Percentiles rank a stretch among this genome's conserved stretches.
phyloP scores from a whole-genome alignment of 495 filamentous ascomycete genomes.

The Aspergillus nanangensis region DNA sequence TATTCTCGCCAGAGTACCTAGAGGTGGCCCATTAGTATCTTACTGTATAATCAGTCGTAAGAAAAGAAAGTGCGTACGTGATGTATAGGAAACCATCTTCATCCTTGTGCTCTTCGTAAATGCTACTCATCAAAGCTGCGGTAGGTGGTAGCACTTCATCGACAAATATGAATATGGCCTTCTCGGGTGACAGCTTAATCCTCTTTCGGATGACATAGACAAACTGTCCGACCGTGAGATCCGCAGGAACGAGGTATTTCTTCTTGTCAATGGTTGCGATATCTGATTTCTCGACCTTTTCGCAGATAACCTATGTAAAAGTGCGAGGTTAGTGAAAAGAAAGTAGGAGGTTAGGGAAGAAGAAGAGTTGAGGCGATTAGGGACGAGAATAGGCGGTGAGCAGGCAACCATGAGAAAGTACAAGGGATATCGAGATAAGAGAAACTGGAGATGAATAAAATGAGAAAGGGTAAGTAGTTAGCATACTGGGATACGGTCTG shows the following conservation, averaged over 20 bases:
- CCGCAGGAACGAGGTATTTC: slow-evolving; percentile 97
- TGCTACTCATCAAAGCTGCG: slow-evolving; percentile 96
- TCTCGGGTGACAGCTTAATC: slow-evolving; percentile 99
- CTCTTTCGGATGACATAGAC: slow-evolving; percentile 99
- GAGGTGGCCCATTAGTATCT: slow-evolving; percentile 27
- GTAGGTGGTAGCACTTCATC: slow-evolving; percentile 97
- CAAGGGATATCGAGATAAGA: not conserved
- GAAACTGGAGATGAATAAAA: not conserved
- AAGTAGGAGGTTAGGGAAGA: no score
- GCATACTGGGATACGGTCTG: slow-evolving; percentile 91
- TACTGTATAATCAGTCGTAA: no score
- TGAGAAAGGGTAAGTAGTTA: not conserved
- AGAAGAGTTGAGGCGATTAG: no score
- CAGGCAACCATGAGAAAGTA: not conserved
- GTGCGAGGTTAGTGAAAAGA: slow-evolving; percentile 18
- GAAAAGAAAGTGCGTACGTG: slow-evolving; percentile 41
- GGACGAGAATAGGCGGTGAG: slow-evolving; percentile 38
- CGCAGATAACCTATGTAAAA: slow-evolving; percentile 82
- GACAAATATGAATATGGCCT: slow-evolving; percentile 99
- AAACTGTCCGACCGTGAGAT: slow-evolving; percentile 98
- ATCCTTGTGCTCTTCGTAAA: slow-evolving; percentile 98
- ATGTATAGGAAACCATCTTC: slow-evolving; percentile 57
- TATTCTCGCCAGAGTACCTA: slow-evolving; percentile 99
- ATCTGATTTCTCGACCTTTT: slow-evolving; percentile 98
- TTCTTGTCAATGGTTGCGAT: slow-evolving; percentile 99